Conservation (phyloP, 2,329 filamentous ascomycete genomes). For the Stachybotrys echinatus region DNA sequence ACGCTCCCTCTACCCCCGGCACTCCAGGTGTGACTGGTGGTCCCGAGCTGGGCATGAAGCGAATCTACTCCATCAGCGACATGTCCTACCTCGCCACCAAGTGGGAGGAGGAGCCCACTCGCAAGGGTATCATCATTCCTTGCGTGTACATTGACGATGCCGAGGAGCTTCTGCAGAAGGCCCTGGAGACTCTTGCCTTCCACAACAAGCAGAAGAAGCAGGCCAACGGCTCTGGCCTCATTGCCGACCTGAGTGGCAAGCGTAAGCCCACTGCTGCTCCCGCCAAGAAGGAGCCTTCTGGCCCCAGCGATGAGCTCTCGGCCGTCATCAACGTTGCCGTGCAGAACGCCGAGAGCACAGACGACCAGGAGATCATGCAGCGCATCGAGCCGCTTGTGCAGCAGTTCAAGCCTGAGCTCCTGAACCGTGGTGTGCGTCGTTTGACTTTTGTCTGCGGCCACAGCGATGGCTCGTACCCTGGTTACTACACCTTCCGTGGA, state of each 20-base stretch:
- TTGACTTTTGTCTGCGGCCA: constrained; percentile 95
- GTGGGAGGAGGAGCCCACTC: constrained; percentile 68
- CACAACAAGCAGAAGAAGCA: constrained; percentile 52
- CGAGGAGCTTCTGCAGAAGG: constrained; percentile 79
- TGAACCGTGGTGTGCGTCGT: constrained; percentile 76
- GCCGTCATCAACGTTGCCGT: constrained; percentile 91
- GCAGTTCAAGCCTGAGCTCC: constrained; percentile 77
- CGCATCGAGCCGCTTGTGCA: constrained; percentile 73
- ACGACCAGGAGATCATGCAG: constrained; percentile 73
- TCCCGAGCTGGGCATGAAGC: constrained; percentile 59
- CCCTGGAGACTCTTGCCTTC: constrained; percentile 74
- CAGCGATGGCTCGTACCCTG: constrained; percentile 89
- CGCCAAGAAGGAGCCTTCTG: constrained; percentile 15
- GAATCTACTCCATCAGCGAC: constrained; percentile 92
- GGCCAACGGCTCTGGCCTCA: constrained; percentile 48
- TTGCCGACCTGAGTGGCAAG: constrained; percentile 70
- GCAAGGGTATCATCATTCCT: constrained; percentile 92
- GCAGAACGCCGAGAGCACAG: constrained; percentile 76
- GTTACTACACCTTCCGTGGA: constrained; percentile 97
- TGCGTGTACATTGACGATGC: constrained; percentile 91
- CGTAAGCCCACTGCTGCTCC: constrained; percentile 43
- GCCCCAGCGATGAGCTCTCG: constrained; percentile 71
- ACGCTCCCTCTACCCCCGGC: constrained; percentile 77
- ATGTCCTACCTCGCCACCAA: constrained; percentile 82
- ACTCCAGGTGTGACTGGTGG: constrained; percentile 21